Evolutionary conservation across 139 green algal genomes (phyloP), one percentile per base, ranked within the genome.

Genomic region (Edaphochlamys debaryana): DNA sequence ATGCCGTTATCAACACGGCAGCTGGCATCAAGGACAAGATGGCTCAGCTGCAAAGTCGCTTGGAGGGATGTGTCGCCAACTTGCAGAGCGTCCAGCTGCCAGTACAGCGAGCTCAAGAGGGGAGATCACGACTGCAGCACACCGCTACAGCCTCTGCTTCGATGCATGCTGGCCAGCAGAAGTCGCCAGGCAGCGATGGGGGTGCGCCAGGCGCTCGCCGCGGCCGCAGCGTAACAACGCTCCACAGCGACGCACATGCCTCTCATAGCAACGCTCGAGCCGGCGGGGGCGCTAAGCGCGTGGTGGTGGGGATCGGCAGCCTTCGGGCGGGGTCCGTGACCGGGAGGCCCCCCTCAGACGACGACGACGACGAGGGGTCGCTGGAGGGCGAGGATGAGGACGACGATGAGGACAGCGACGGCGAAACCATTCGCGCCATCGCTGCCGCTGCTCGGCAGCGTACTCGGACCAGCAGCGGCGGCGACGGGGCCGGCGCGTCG

Each of bases 1-100:
- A 40, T 30, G 11, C 41, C 20, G 58, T 73, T 30, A 50, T 70
- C 40, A 56, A 36, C 29, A 69, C 60, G 15, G 58, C 74, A 15
- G 29, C 30, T 36, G 70, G 70, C 2, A 45, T 86, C 2, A 69
- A 70, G 22, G 30, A 29, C n/a, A 71, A 70, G 7, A 58, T 86
- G 15, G 4, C 73, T 22, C 50, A 86, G 71, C 38, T 86, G 23
- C 52, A 48, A 1, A 0, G 13, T 6, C 58, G 80, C 22, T 45
- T 86, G 6, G 54, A 86, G 42, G 45, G 2, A 13, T 86, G 80
- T 36, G 69, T 86, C 7, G 60, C 75, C 5, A 79, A 54, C 45
- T 32, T 86, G 41, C 40, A 79, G 34, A 13, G 8, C 22, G 41
- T 80, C n/a, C n/a, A n/a, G 1, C 54, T 66, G 4, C 1, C 37